A percentile compares a stretch with the other conserved stretches of the same genome.
These are phyloP conservation scores for Candida sp. DNA, from an alignment of 1,139 yeast genomes.

Conservation along the genomic window DNA sequence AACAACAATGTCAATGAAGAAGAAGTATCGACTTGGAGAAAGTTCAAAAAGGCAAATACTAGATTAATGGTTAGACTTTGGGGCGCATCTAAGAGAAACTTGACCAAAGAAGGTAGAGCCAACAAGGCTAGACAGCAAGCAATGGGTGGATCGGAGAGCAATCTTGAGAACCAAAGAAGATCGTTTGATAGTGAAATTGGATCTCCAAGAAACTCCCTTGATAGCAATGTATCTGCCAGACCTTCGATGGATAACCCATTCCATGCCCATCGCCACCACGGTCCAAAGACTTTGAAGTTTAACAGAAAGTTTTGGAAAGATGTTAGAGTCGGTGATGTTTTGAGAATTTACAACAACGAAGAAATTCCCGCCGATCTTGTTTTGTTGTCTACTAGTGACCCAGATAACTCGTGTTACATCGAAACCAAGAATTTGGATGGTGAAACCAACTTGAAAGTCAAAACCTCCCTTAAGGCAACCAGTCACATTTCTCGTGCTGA, in stretches of 20 bases:
- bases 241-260: constrained; percentile 26
- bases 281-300: constrained; percentile 31
- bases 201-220: constrained; percentile 20
- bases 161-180: constrained; percentile 22
- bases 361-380: constrained; percentile 63
- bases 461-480: constrained; percentile 35
- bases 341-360: constrained; percentile 56
- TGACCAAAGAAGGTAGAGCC: constrained; percentile 45
- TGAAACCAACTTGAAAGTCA: constrained; percentile 62
- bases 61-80: constrained; percentile 32
- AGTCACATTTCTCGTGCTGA: constrained; percentile 39
- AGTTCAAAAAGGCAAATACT: constrained; percentile 56
- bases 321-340: constrained; percentile 57
- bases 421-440: constrained; percentile 67
- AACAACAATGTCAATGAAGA: constrained; percentile 52
- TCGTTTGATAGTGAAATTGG: constrained; percentile 38
- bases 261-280: constrained; percentile 8
- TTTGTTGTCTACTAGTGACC: constrained; percentile 55
- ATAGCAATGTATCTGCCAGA: constrained; percentile 14
- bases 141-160: constrained; percentile 7
- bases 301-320: constrained; percentile 53
- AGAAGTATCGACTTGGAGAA: constrained; percentile 61
- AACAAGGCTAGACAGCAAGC: constrained; percentile 28
- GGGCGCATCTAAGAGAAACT: constrained; percentile 31
- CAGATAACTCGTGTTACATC: constrained; percentile 56